Evolutionary conservation across 352 stramenopile species (phyloP), one percentile per base, ranked within the genome.

Genomic region (Phytopythium boreale): DNA sequence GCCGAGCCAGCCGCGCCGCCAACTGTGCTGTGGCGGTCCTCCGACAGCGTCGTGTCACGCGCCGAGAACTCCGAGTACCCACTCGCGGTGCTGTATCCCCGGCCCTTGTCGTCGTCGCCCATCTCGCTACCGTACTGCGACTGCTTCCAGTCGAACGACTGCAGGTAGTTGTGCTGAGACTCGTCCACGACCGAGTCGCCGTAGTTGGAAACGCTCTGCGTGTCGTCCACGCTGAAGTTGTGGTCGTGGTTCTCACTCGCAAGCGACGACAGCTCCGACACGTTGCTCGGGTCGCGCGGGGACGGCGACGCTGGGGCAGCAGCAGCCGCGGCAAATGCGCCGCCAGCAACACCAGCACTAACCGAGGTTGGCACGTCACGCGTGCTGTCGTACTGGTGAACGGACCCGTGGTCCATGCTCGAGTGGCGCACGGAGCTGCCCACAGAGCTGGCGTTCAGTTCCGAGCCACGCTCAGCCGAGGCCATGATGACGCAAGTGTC

Each of bases 131-230:
- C 78, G 46, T 65, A 68, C 63, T 80, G 64, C 29, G 79, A 81
- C 46, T 78, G 62, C 58, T 86, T 80, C 75, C 75, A 86, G 56
- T 85, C 70, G 55, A 71, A 70, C 52, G 68, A 66, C 39, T 75
- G 52, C 51, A 86, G 51, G 68, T 84, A 74, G 53, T 83, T 62
- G 50, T 83, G 74, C 59, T 76, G 75, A 59, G 67, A 68, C 26
- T 55, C 67, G 59, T 70, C 76, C 39, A 80, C 70, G 29, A 78
- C 63, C 53, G 72, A 82, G 60, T 84, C 77, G 27, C 81, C 77
- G 56, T 82, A 87, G 58, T 82, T 87, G 12, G 80, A 87, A 59
- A 84, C 71, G 52, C 78, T 84, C 37, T 78, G 63, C n/a, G 50
- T 49, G 46, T 66, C 68, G 41, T 37, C 56, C 0, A 60, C 55